Percentiles rank a stretch among this genome's conserved stretches.
phyloP scores from a whole-genome alignment of 192 early-diverging fungal species.

The Oehlia diaphana region DNA sequence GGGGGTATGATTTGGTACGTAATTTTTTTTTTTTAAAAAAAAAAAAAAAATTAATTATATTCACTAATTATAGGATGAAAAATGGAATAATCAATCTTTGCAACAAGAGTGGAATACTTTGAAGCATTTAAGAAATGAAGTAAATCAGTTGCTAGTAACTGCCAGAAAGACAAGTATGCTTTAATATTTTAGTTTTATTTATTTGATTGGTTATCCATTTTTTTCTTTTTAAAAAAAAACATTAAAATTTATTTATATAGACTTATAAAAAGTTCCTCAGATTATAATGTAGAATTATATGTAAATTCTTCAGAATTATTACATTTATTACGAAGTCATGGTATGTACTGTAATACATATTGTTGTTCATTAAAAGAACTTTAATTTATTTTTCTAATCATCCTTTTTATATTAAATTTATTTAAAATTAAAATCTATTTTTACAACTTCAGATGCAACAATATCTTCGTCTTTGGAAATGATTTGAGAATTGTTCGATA shows the following conservation, averaged over 20 bases:
- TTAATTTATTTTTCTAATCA: not conserved
- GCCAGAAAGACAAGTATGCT: slow-evolving; percentile 53
- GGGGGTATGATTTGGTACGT: slow-evolving; percentile 53
- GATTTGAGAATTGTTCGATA: not conserved
- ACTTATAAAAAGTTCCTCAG: slow-evolving; percentile 49
- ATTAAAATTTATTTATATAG: slow-evolving; percentile 21
- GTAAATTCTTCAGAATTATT: slow-evolving; percentile 16
- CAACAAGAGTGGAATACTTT: slow-evolving; percentile 46
- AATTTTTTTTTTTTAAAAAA: not conserved
- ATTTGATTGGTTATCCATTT: no score
- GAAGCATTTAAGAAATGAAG: slow-evolving; percentile 44
- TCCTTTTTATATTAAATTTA: slow-evolving; percentile 23
- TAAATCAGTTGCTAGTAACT: no score
- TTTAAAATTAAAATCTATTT: slow-evolving; percentile 46
- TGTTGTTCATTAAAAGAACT: not conserved
- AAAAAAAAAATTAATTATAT: no score
- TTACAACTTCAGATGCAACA: slow-evolving; percentile 49
- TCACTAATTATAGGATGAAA: slow-evolving; percentile 27
- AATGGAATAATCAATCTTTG: slow-evolving; percentile 46
- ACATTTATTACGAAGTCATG: slow-evolving; percentile 24
- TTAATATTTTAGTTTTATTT: not conserved
- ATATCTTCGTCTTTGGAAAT: not conserved
- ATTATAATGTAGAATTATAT: slow-evolving; percentile 47
- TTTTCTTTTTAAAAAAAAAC: no score
- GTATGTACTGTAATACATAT: not conserved